These are phyloP conservation scores for Dipteronia sinensis DNA, from an alignment of 345 rosid genomes.

Conservation along the genomic window DNA sequence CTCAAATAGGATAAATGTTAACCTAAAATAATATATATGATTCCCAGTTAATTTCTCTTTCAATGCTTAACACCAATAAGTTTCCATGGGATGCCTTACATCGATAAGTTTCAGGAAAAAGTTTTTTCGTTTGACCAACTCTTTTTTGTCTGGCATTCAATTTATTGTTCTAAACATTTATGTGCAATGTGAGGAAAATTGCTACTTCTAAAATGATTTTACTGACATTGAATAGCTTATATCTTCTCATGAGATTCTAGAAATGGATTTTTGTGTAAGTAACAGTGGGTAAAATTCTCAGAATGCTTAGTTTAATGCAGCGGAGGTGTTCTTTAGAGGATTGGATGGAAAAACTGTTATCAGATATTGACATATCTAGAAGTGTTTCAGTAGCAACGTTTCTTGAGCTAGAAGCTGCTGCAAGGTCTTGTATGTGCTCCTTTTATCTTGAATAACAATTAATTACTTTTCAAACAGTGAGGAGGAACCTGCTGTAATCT, in stretches of 20 bases:
- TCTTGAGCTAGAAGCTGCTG: conserved; percentile 98
- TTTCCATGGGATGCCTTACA: background rate
- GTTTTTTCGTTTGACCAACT: background rate
- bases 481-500: conserved; percentile 7
- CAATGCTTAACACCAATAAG: background rate
- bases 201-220: background rate
- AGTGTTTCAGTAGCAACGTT: conserved; percentile 71
- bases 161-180: background rate
- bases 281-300: conserved; percentile 43
- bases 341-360: conserved; percentile 86
- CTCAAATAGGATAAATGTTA: background rate
- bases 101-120: background rate
- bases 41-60: no score
- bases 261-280: conserved; percentile 4
- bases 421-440: conserved; percentile 77
- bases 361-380: conserved; percentile 88
- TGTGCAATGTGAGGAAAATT: background rate
- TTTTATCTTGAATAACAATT: conserved; percentile 12
- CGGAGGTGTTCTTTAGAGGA: conserved; percentile 85
- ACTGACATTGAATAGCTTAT: background rate
- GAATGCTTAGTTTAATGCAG: conserved; percentile 63
- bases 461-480: conserved; percentile 4
- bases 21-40: background rate
- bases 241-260: conserved; percentile 7
- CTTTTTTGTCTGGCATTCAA: background rate